A percentile compares a stretch with the other conserved stretches of the same genome.
Conservation (phyloP, 257 asterid genomes). For the Nicotiana otophora region DNA sequence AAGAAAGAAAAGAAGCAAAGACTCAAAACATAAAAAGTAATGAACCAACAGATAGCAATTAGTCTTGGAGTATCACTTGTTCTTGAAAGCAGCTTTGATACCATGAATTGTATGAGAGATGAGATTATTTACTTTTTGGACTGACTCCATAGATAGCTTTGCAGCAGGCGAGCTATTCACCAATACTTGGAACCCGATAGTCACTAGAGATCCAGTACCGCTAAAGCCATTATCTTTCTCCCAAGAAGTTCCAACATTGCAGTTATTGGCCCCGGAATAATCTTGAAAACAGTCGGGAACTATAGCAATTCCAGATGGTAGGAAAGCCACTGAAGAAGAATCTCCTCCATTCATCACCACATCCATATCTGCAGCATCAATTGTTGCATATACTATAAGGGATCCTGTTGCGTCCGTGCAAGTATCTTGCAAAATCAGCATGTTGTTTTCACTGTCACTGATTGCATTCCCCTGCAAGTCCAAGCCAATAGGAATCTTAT, state of each 20-base stretch:
- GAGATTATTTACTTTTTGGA: slow-evolving; percentile 49
- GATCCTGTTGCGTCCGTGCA: slow-evolving; percentile 49
- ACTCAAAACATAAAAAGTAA: not conserved
- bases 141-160: slow-evolving; percentile 50
- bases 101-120: slow-evolving; percentile 47
- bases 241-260: not conserved
- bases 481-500: not conserved
- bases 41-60: not conserved
- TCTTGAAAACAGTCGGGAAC: slow-evolving; percentile 41
- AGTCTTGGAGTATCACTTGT: slow-evolving; percentile 16
- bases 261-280: slow-evolving; percentile 2
- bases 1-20: not conserved
- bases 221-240: slow-evolving; percentile 11
- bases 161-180: slow-evolving; percentile 39
- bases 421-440: slow-evolving; percentile 65
- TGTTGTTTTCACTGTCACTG: slow-evolving; percentile 23
- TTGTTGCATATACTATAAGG: slow-evolving; percentile 48
- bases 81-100: slow-evolving; percentile 41
- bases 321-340: slow-evolving; percentile 41
- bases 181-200: slow-evolving; percentile 59
- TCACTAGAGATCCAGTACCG: slow-evolving; percentile 49
- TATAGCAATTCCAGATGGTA: slow-evolving; percentile 72
- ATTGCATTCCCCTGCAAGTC: slow-evolving; percentile 30
- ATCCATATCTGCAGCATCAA: slow-evolving; percentile 42
- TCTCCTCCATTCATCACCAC: slow-evolving; percentile 53